Percentiles rank a stretch among this genome's conserved stretches.
Conservation (phyloP, 2,329 filamentous ascomycete genomes). For the Podosphaera xanthii region DNA sequence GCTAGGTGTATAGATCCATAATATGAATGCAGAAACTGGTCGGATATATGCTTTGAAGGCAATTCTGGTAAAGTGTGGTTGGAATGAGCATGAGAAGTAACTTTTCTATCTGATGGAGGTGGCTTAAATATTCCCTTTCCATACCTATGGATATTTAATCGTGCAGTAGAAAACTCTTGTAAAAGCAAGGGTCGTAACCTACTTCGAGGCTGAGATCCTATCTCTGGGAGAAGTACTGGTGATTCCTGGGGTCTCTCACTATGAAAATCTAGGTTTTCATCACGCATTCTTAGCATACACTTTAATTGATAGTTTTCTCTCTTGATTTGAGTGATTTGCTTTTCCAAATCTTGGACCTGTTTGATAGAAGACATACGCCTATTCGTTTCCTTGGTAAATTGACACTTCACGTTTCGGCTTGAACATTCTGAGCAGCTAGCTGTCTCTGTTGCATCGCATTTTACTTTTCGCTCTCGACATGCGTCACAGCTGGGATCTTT, state of each 20-base stretch:
- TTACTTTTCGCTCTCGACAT: conserved; percentile 65
- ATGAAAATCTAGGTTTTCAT: conserved; percentile 23
- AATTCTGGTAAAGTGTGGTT: conserved; percentile 37
- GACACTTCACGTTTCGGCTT: conserved; percentile 87
- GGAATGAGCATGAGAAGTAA: conserved; percentile 24
- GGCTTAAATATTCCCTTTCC: conserved; percentile 62
- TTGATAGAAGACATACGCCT: conserved; percentile 98
- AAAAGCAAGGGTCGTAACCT: conserved; percentile 36
- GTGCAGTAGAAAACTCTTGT: conserved; percentile 48
- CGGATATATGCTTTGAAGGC: conserved; percentile 45
- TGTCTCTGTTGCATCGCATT: conserved; percentile 91
- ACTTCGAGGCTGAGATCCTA: conserved; percentile 41
- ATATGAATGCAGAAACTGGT: conserved; percentile 55
- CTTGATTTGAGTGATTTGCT: conserved; percentile 60
- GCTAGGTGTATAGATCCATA: conserved; percentile 54
- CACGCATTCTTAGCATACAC: conserved; percentile 28
- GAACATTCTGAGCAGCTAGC: conserved; percentile 94
- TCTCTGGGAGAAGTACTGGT: conserved; percentile 35
- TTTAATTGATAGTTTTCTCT: conserved; percentile 58
- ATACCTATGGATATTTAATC: conserved; percentile 48
- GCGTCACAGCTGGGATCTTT: conserved; percentile 97
- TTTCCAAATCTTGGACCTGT: conserved; percentile 92
- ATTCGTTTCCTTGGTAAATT: conserved; percentile 98
- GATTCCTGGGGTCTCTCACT: conserved; percentile 19
- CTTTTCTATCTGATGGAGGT: conserved; percentile 42